Base-by-base conservation (phyloP, 2,329 filamentous ascomycete genomes). In the Lachnellula suecica region DNA sequence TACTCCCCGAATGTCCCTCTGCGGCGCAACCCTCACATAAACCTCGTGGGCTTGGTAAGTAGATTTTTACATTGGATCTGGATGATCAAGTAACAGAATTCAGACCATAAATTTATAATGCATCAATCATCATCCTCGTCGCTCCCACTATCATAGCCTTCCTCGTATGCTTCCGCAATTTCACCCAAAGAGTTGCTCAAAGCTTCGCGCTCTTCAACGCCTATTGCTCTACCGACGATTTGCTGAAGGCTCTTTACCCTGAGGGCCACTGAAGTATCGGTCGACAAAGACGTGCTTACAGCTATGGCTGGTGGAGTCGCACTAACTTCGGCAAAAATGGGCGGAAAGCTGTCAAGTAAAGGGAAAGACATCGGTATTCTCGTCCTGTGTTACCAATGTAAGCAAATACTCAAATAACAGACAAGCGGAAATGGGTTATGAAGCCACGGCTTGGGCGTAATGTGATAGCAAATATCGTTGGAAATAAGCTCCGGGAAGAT, bases 121-220 rank as follows among this genome's bases (percentile, higher is more conserved):
- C 15, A 48, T 65, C 53, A 66, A 50, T 68, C 65, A 55, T 90
- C 86, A 52, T 90, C 85, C 8, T 84, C 79, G 61, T 89, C 88
- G 52, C 83, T 87, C 22, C 85, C 90, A 63, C 87, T 91, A 11
- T 84, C 85, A 89, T 90, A 96, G 1, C 91, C 91, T 56, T 94
- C 89, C 61, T 90, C 85, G 68, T 97, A 97, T 54, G 89, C 89
- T 65, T 96, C 92, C 1, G 88, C 87, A 63, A 97, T 85, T 54
- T 89, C 87, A 22, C 88, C 84, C 35, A 99, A 75, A 11, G 88
- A 85, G 65, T 96, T 94, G 42, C 84, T 82, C n/a, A 97, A 75
- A 2, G 78, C 77, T 71, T 99, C 94, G 38, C 93, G 81, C 65
- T 97, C 92, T 54, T 95, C 90, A 3, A 93, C 63, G 0, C 78